phyloP scores from a whole-genome alignment of 768 basidiomycete species.

The Sistotremastrum suecicum region DNA sequence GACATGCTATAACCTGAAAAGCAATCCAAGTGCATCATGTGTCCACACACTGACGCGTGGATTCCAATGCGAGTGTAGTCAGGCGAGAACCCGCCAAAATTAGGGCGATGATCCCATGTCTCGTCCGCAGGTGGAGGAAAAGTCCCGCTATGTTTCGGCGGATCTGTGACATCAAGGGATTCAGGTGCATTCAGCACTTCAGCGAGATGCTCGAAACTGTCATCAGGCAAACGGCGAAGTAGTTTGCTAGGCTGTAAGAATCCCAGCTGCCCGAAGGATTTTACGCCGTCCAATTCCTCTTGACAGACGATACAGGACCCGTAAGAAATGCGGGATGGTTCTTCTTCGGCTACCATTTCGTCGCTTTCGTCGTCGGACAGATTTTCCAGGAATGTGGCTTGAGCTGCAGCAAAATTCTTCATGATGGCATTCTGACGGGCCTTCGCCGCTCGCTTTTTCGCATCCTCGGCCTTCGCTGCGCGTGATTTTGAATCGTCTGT shows the following conservation, averaged over 20 bases:
- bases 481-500: slow-evolving; percentile 20
- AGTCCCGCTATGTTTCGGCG: slow-evolving; percentile 17
- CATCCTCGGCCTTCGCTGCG: slow-evolving; percentile 41
- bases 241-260: slow-evolving; percentile 80
- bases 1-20: slow-evolving; percentile 83
- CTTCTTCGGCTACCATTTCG: slow-evolving; percentile 53
- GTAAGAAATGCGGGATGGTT: slow-evolving; percentile 33
- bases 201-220: slow-evolving; percentile 18
- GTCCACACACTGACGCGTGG: slow-evolving; percentile 79
- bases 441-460: slow-evolving; percentile 75
- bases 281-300: slow-evolving; percentile 64
- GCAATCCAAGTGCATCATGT: slow-evolving; percentile 95
- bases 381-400: slow-evolving; percentile 71
- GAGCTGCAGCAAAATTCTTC: slow-evolving; percentile 90
- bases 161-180: slow-evolving; percentile 41
- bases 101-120: slow-evolving; percentile 28
- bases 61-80: slow-evolving; percentile 73
- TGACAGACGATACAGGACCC: slow-evolving; percentile 99
- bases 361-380: slow-evolving; percentile 59
- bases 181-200: slow-evolving; percentile 51
- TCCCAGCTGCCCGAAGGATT: slow-evolving; percentile 76
- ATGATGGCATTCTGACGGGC: slow-evolving; percentile 88
- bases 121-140: slow-evolving; percentile 44
- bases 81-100: slow-evolving; percentile 62
- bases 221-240: slow-evolving; percentile 64